Base-by-base conservation (phyloP, 306 rosid species). In the Vigna trinervia region DNA sequence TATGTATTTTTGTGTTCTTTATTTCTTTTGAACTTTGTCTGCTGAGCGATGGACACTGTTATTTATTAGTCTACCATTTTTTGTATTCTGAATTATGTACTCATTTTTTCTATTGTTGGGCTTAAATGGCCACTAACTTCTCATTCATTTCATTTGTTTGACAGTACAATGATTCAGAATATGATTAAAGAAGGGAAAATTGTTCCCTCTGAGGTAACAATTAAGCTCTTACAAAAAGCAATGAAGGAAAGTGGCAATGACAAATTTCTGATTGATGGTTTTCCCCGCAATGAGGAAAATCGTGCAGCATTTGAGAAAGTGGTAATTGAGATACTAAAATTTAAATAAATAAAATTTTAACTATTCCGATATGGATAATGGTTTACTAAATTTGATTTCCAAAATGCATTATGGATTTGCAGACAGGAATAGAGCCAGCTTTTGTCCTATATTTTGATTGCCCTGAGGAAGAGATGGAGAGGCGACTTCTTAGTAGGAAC, bases 271-370 rank as follows among this genome's bases (percentile, higher is more conserved):
- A 91, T 96, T 85, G 99, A 96, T 87, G 99, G 99, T 69, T 96
- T 96, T 83, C 99, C 99, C 60, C 99, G 99, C 58, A 92, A 96
- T 74, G 98, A 96, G 87, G 99, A 96, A 91, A 96, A 92, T 77
- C 99, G 97, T 81, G 98, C 98, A 38, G 99, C 99, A 52, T 96
- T 96, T 84, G 99, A 96, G 86, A 83, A 76, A 5, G 98, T 90
- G 84, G 99, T 95, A 81, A 89, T 73, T 60, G 56, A 46, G 14
- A 11, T 61, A 62, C 20, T 7, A 41, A 8, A 41, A 41, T 56
- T 12, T 61, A 48, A 17, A 57, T 60, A 3, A 39, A 19, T 0
- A 74, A 30, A 51, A 46, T 71, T 22, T 4, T 52, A 39, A 20
- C n/a, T 71, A 60, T 73, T 73, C 41, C 12, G 17, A 45, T 82